Evolutionary conservation across 2,329 filamentous ascomycete species (phyloP), one percentile per base, ranked within the genome.

Genomic region (Cordyceps cicadae): DNA sequence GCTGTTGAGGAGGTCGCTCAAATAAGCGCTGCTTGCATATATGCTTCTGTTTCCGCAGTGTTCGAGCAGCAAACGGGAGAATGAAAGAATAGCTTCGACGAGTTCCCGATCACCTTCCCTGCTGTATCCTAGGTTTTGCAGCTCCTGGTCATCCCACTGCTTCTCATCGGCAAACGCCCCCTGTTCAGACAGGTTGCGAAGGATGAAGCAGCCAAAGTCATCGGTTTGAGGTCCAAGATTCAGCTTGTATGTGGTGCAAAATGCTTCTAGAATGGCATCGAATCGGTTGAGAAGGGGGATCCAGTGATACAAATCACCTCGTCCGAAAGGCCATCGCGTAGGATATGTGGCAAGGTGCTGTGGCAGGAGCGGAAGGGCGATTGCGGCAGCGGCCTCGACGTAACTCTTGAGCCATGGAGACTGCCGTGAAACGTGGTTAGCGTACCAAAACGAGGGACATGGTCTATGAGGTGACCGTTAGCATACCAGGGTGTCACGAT

Each of bases 271-370:
- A 65, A 97, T 86, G 69, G 84, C 85, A 74, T 99, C 94, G 74
- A 99, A 97, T 62, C 92, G 87, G 74, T 99, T 96, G 63, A 99
- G 77, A 26, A 96, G 82, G 32, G 90, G 87, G 66, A 99, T 97
- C 95, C 95, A 99, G 79, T 99, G 93, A 72, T 97, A 97, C 34
- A 97, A 79, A 72, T 99, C 94, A 63, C 94, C 95, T 72, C 93
- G 86, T 45, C 93, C 93, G 70, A 97, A 96, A 2, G 92, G 92
- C 94, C 94, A 99, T 81, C 87, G 81, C 65, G 87, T 87, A 62
- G 93, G 92, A 71, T 97, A 97, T 60, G 82, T 84, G 67, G 82
- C 81, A 65, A 99, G 87, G 66, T 88, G 84, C 67, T 84, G 78
- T 66, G 91, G 90, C 66, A 99, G 81, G 71, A 89, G 84, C 68